Base-by-base conservation (phyloP, 176 grass and related monocot species). In the Cenchrus americanus region DNA sequence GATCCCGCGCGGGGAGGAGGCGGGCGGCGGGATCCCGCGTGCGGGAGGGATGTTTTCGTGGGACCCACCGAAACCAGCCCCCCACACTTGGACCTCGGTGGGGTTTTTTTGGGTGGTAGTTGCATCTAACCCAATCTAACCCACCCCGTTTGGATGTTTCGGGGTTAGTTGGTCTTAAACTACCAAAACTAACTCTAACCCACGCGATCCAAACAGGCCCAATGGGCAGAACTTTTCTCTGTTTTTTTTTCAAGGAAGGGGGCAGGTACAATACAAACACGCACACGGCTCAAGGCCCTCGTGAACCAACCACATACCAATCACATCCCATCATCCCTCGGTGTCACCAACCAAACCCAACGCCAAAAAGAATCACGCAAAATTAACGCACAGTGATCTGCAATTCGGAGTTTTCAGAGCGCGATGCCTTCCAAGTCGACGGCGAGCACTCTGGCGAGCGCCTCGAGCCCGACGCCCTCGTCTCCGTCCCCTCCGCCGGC, bases 371-470 rank as follows among this genome's bases (percentile, higher is more conserved):
- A 17, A 55, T 21, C 32, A 37, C 44, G 60, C 64, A 79, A 42
- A 23, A 4, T 12, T 8, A 0, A 47, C 32, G 44, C 40, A 23
- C 18, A 14, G 7, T 22, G 19, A 2, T 24, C 41, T 72, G 51
- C 21, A 49, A 59, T 43, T 12, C n/a, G 43, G 43, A 67, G 7
- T 14, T 51, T 40, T 82, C 49, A 90, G 17, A 73, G 1, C 48
- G 66, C 51, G 66, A 34, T 48, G 59, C 53, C 2, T 7, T 80
- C 75, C 58, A 83, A 89, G 55, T 90, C 85, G n/a, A 86, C 78
- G 63, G 93, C 84, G 48, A 96, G 88, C 50, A 99, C 44, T 62
- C 84, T 87, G 11, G 85, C 88, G 53, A 96, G 83, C 48, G 76
- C 88, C 19, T 97, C 66, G 73, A 97, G 49, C 41, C 78, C 80